Conservation (phyloP, 2,329 filamentous ascomycete genomes). For the Metarhizium rileyi region DNA sequence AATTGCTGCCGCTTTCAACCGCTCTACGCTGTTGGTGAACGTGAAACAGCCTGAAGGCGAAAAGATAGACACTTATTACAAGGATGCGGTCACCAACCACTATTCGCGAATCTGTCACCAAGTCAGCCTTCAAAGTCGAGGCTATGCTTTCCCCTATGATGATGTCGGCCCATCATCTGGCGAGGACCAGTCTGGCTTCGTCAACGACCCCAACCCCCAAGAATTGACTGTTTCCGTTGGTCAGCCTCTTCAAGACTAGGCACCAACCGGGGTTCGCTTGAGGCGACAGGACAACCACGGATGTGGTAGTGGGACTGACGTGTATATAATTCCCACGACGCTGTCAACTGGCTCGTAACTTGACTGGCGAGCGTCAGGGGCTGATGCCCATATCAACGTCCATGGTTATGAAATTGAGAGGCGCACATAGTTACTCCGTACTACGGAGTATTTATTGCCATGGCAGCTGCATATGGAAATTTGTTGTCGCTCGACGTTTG, state of each 20-base stretch:
- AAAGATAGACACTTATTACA: constrained; percentile 41
- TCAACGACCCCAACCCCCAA: constrained; percentile 46
- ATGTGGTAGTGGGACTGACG: background rate
- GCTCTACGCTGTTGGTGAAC: constrained; percentile 53
- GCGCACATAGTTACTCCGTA: too few relatives aligned
- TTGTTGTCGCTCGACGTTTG: too few relatives aligned
- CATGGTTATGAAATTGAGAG: background rate
- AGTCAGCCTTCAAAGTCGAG: constrained; percentile 46
- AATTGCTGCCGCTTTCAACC: constrained; percentile 67
- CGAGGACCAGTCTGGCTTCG: constrained; percentile 51
- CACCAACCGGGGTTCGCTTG: background rate
- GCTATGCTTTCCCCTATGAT: constrained; percentile 65
- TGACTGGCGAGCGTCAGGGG: background rate
- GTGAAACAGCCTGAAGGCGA: constrained; percentile 43
- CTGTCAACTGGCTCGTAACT: background rate
- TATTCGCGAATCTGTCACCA: constrained; percentile 57
- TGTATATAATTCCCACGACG: background rate
- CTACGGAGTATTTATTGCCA: background rate
- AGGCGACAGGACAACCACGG: background rate
- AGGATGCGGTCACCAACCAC: constrained; percentile 49
- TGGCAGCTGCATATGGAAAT: background rate
- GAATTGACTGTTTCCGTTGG: constrained; percentile 49
- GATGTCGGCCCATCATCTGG: constrained; percentile 50
- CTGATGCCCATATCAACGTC: background rate
- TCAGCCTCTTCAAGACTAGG: constrained; percentile 17